phyloP scores from a whole-genome alignment of 75 land plant genomes.

The Isoetes taiwanensis region DNA sequence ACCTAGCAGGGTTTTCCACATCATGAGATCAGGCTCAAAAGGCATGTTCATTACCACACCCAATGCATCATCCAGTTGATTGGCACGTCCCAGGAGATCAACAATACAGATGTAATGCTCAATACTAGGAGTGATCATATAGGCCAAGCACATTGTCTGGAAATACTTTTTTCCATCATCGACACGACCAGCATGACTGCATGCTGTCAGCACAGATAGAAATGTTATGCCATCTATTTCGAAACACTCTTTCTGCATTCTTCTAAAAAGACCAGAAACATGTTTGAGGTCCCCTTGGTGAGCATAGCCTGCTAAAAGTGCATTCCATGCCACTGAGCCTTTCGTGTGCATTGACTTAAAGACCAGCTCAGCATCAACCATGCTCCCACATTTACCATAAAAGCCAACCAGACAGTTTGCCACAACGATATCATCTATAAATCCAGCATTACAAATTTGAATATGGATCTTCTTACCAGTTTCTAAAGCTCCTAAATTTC shows the following conservation, averaged over 20 bases:
- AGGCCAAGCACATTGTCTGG: not conserved
- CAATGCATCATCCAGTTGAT: conserved; percentile 8
- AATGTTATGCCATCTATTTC: conserved; percentile 12
- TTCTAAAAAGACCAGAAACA: too few species aligned
- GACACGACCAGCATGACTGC: conserved; percentile 10
- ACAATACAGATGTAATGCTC: conserved; percentile 18
- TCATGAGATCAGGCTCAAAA: not conserved
- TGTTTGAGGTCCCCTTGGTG: too few species aligned
- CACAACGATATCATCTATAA: too few species aligned
- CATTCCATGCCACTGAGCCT: too few species aligned
- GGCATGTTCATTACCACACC: conserved; percentile 11
- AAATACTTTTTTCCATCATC: conserved; percentile 13
- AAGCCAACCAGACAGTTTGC: too few species aligned
- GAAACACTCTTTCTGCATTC: not conserved
- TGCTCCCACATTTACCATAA: too few species aligned
- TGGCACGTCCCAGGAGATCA: conserved; percentile 16
- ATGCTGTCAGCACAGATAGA: conserved; percentile 9
- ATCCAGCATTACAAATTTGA: too few species aligned
- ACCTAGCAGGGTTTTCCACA: conserved; percentile 10
- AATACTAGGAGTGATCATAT: conserved; percentile 3
- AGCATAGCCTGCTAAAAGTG: too few species aligned
- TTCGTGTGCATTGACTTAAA: too few species aligned
- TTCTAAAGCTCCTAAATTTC: too few species aligned
- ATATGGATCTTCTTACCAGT: too few species aligned
- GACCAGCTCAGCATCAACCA: too few species aligned